Evolutionary conservation across 176 grass and related monocot species (phyloP).

Genomic region (Ampelocalamus luodianensis): DNA sequence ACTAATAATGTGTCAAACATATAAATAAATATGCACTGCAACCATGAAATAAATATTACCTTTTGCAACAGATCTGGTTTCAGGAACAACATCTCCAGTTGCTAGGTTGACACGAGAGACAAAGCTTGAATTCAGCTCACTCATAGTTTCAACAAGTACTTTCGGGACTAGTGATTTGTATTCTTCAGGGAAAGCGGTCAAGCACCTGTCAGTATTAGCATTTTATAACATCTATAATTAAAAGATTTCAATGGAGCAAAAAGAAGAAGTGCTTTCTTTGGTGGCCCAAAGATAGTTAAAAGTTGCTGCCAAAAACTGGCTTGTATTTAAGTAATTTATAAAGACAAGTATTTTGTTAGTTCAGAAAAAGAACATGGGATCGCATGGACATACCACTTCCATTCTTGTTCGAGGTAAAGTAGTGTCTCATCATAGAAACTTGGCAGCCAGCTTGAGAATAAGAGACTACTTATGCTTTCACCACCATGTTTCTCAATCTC

Average conservation of each 20-base stretch:
- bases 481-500: constrained; percentile 76
- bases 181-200: constrained; percentile 92
- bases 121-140: constrained; percentile 83
- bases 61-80: constrained; percentile 93
- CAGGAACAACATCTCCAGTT: constrained; percentile 94
- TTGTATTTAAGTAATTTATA: constrained; percentile 37
- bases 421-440: constrained; percentile 99
- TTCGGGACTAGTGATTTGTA: constrained; percentile 89
- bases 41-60: constrained; percentile 52
- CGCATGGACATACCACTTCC: constrained; percentile 91
- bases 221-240: constrained; percentile 23
- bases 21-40: constrained; percentile 12
- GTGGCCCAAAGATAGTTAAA: background rate
- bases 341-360: background rate
- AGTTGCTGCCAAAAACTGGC: background rate
- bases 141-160: constrained; percentile 87
- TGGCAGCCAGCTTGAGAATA: constrained; percentile 93
- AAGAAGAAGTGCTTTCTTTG: background rate
- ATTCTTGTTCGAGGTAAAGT: constrained; percentile 97
- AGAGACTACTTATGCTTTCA: constrained; percentile 57
- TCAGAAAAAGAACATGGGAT: constrained; percentile 29
- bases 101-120: constrained; percentile 80
- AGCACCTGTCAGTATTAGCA: constrained; percentile 66
- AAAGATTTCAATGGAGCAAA: background rate
- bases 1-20: constrained; percentile 32